Percentiles rank a stretch among this genome's conserved stretches.
These are phyloP conservation scores for Hyphopichia pseudoburtonii DNA, from an alignment of 1,139 yeast species.

Conservation along the genomic window DNA sequence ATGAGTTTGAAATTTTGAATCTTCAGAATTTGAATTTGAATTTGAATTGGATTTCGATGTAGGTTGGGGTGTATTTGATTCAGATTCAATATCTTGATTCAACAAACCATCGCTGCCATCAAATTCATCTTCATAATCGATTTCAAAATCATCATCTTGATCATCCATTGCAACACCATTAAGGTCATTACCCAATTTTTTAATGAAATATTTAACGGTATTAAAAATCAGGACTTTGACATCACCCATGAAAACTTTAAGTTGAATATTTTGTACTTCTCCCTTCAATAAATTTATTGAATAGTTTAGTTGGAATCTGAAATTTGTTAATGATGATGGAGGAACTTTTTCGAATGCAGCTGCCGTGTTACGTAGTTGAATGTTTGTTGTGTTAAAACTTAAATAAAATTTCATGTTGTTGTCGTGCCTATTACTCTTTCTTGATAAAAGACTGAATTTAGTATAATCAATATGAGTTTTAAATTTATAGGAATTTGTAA, in stretches of 20 bases:
- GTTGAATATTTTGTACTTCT: conserved; percentile 16
- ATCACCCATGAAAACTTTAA: conserved; percentile 28
- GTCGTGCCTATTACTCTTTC: conserved; percentile 18
- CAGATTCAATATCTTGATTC: background rate
- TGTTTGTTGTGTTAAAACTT: conserved; percentile 14
- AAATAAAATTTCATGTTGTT: conserved; percentile 21
- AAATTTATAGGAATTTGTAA: conserved; percentile 12
- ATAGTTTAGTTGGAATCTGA: conserved; percentile 23
- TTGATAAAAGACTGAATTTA: conserved; percentile 19
- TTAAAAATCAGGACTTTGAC: conserved; percentile 27
- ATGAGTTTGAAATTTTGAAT: conserved; percentile 6
- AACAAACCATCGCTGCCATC: background rate
- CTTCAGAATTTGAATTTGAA: background rate
- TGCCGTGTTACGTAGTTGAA: conserved; percentile 1
- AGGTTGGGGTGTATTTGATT: background rate
- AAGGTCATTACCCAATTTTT: background rate
- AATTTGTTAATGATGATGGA: conserved; percentile 17
- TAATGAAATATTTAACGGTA: conserved; percentile 2
- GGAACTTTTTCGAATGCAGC: conserved; percentile 9
- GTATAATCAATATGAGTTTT: conserved; percentile 23
- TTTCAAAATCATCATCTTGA: background rate
- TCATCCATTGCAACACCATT: background rate
- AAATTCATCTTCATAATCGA: background rate
- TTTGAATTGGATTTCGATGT: background rate
- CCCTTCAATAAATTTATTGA: conserved; percentile 20